Base-by-base conservation (phyloP, 2,329 filamentous ascomycete species). In the Colletotrichum aenigma region DNA sequence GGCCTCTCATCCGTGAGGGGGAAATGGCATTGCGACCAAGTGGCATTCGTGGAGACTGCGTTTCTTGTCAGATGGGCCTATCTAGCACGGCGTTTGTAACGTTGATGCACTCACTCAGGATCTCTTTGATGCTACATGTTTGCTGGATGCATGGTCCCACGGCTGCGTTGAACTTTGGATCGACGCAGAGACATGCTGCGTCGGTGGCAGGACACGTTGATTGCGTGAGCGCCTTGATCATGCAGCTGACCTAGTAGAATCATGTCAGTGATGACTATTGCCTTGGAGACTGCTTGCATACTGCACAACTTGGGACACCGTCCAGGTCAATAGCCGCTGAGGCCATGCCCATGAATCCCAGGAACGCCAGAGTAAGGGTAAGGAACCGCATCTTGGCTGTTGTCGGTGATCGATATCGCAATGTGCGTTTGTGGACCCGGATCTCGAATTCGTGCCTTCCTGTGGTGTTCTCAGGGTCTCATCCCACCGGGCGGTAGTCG, bases 161-260 rank as follows among this genome's bases (percentile, higher is more conserved):
- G 4, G 78, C 62, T 7, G 77, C 24, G n/a, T 79, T 78, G 3
- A 86, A 71, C 1, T 66, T 58, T 5, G 75, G 21, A 32, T 84
- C 79, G 8, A 77, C 78, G 71, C 85, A 86, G n/a, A 82, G 78
- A 38, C 85, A 86, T 0, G 79, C 77, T 34, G 74, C 61, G 52
- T 86, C 76, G 1, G 78, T 73, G 5, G 73, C 26, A 0, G 78
- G 43, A 61, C 83, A 86, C 5, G 70, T 67, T 16, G 76, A 28
- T 12, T 43, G 6, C 3, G 73, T 64, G 4, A 73, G 56, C 13
- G 69, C 21, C 18, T 68, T 12, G 2, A 73, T 32, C 62, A 58
- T 72, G 43, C 73, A 75, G 13, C 21, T 72, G 43, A 75, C 24
- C 64, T 73, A 21, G 6, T 16, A 21, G 13, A 28, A 4, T 24